Percentiles rank a stretch among this genome's conserved stretches.
Evolutionary conservation across 1,284 basidiomycete species (phyloP).

Genomic region (Vanrija pseudolonga): DNA sequence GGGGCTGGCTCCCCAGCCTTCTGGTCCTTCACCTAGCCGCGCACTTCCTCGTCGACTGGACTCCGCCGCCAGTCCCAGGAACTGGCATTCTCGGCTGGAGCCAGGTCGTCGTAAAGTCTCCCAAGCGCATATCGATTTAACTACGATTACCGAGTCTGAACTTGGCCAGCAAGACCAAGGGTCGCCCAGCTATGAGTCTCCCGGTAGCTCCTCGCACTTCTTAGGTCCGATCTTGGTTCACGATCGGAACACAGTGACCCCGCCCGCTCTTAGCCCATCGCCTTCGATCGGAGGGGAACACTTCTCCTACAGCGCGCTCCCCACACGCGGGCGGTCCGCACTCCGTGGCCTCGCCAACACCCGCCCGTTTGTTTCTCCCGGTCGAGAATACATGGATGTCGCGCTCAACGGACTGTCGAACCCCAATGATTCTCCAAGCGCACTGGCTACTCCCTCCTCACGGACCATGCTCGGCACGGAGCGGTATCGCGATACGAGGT

Average conservation of each 20-base stretch:
- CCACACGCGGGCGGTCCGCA: neutral
- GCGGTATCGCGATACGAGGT: conserved; percentile 42
- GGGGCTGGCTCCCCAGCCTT: too few species aligned
- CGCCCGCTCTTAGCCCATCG: conserved; percentile 30
- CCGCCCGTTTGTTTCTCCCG: conserved; percentile 12
- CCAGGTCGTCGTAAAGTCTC: conserved; percentile 19
- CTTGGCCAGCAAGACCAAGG: neutral
- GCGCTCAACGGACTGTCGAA: conserved; percentile 24
- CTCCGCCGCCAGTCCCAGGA: neutral
- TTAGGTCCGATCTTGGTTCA: conserved; percentile 8
- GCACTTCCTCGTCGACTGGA: neutral
- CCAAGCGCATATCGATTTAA: conserved; percentile 27
- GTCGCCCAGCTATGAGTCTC: neutral
- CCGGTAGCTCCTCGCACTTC: neutral
- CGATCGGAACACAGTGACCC: conserved; percentile 10
- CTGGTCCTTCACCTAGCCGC: too few species aligned
- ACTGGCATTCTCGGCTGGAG: neutral
- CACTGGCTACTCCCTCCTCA: conserved; percentile 31
- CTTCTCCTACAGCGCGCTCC: conserved; percentile 18
- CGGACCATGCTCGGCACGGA: conserved; percentile 44
- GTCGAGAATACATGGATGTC: conserved; percentile 39
- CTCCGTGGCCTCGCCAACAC: neutral
- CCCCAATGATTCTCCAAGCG: conserved; percentile 12
- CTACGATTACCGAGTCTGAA: conserved; percentile 23
- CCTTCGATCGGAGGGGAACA: conserved; percentile 29